Conservation (phyloP, 371 early-diverging fungal species). For the Mucor sp. region DNA sequence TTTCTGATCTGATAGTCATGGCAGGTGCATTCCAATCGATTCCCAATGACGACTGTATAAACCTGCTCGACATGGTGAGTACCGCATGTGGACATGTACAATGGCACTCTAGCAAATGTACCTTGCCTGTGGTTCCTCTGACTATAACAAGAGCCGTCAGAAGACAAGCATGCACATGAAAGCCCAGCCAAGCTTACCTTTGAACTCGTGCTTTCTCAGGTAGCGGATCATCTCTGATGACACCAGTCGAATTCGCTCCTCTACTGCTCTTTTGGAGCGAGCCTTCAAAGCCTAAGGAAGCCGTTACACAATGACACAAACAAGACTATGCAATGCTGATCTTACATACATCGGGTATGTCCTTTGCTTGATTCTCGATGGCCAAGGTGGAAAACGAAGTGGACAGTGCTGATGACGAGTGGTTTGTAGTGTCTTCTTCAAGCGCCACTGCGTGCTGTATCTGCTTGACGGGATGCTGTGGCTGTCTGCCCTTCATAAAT, state of each 20-base stretch:
- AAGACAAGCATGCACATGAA: too few relatives aligned
- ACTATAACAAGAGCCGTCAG: conserved; percentile 2
- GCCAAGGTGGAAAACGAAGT: conserved; percentile 41
- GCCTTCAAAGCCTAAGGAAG: neutral
- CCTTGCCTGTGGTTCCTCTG: conserved; percentile 23
- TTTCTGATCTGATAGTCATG: conserved; percentile 9
- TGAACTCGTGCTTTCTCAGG: conserved; percentile 11
- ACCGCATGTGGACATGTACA: neutral
- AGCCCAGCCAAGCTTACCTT: neutral
- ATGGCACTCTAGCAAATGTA: too few relatives aligned
- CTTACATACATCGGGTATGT: neutral
- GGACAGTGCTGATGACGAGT: neutral
- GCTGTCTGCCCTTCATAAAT: neutral
- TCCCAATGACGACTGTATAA: conserved; percentile 19
- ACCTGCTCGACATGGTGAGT: neutral
- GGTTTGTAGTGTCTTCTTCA: conserved; percentile 44
- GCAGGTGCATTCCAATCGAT: conserved; percentile 16
- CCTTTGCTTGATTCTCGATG: conserved; percentile 49
- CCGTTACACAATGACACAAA: neutral
- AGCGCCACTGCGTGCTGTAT: conserved; percentile 13
- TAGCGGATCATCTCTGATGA: conserved; percentile 9
- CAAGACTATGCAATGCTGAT: neutral
- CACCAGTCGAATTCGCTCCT: conserved; percentile 10
- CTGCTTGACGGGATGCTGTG: neutral
- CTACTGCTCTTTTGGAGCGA: conserved; percentile 4